Evolutionary conservation across 139 green algal species (phyloP).

Genomic region (Chloropicon primus): DNA sequence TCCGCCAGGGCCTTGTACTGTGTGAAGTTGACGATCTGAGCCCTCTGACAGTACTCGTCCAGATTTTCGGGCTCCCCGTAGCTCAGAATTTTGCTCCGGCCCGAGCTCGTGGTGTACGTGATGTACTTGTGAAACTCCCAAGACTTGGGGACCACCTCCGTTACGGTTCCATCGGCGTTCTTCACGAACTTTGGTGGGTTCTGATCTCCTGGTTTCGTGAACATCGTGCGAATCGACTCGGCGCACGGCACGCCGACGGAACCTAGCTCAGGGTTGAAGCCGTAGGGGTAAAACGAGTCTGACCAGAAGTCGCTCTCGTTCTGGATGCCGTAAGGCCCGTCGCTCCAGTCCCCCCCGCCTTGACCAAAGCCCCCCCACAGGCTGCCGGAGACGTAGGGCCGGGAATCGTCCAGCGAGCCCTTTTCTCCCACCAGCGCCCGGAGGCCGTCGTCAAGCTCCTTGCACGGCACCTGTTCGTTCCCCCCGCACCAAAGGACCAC

Average conservation of each 20-base stretch:
- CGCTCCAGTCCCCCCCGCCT: constrained; percentile 13
- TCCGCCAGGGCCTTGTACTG: constrained; percentile 24
- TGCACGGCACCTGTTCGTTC: constrained; percentile 21
- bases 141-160: constrained; percentile 9
- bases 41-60: constrained; percentile 20
- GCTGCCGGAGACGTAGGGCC: constrained; percentile 17
- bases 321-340: constrained; percentile 24
- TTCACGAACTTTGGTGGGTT: neutral
- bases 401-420: constrained; percentile 14
- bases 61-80: constrained; percentile 11
- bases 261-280: constrained; percentile 25
- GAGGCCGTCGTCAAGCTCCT: neutral
- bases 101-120: constrained; percentile 11
- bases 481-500: constrained; percentile 24
- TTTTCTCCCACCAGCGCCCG: constrained; percentile 5
- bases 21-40: constrained; percentile 26
- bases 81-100: constrained; percentile 10
- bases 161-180: neutral
- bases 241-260: constrained; percentile 21
- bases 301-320: constrained; percentile 13
- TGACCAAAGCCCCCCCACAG: constrained; percentile 24
- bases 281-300: constrained; percentile 22
- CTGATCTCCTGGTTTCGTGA: neutral
- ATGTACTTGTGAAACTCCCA: constrained; percentile 27
- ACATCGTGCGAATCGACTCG: constrained; percentile 8